These are phyloP conservation scores for Albugo candida DNA, from an alignment of 352 stramenopile species.

Conservation along the genomic window DNA sequence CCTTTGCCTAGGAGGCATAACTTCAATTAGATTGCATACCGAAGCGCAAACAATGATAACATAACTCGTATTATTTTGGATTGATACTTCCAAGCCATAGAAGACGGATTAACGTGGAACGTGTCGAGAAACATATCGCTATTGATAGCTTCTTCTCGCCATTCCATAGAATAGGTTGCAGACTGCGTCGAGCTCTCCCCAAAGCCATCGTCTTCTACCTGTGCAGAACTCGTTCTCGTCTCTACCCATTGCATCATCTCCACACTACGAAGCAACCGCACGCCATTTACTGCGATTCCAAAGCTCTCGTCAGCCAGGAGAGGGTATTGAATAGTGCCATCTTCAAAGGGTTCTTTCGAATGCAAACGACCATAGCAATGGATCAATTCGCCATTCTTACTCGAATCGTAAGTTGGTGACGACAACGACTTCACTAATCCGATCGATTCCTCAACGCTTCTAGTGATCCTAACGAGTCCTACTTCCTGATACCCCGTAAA, in stretches of 20 bases:
- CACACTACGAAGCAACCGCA: slow-evolving; percentile 35
- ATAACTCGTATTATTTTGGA: slow-evolving; percentile 9
- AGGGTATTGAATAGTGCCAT: slow-evolving; percentile 9
- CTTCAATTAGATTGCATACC: neutral
- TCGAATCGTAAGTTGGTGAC: too few species aligned
- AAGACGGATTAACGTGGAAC: slow-evolving; percentile 37
- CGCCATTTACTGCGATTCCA: slow-evolving; percentile 38
- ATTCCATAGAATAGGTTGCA: slow-evolving; percentile 9
- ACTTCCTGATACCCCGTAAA: too few species aligned
- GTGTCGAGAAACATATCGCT: slow-evolving; percentile 36
- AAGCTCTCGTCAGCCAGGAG: slow-evolving; percentile 42
- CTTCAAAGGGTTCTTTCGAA: too few species aligned
- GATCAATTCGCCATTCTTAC: too few species aligned
- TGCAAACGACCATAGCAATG: too few species aligned
- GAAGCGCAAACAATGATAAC: too few species aligned
- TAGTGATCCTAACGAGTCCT: too few species aligned
- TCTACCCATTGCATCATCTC: slow-evolving; percentile 76
- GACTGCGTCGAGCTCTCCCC: slow-evolving; percentile 15
- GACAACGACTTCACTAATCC: too few species aligned
- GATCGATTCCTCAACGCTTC: too few species aligned
- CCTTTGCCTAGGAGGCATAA: slow-evolving; percentile 2
- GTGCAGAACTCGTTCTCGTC: slow-evolving; percentile 2
- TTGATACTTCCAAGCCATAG: slow-evolving; percentile 30
- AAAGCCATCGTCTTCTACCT: too few species aligned
- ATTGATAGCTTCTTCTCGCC: slow-evolving; percentile 26